These are phyloP conservation scores for Botrytis cinerea DNA, from an alignment of 2,329 filamentous ascomycete species.

Conservation along the genomic window DNA sequence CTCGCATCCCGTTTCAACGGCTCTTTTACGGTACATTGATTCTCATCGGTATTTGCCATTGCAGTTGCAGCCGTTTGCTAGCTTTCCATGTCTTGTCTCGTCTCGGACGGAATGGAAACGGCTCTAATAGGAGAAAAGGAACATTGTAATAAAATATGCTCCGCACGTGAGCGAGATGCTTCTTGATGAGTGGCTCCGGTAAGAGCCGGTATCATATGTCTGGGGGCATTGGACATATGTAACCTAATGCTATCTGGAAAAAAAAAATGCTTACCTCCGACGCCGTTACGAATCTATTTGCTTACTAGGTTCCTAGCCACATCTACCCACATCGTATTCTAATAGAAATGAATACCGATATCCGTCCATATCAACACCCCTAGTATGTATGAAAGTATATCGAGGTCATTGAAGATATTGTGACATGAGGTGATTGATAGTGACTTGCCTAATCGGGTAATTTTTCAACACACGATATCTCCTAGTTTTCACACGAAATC, in stretches of 20 bases:
- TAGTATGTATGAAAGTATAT: not conserved
- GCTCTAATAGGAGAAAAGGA: slow-evolving; percentile 2
- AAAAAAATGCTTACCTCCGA: not conserved
- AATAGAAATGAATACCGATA: not conserved
- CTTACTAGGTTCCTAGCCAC: not conserved
- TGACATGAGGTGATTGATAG: not conserved
- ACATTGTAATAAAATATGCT: not conserved
- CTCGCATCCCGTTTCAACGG: not conserved
- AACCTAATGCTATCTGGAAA: not conserved
- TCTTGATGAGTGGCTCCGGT: not conserved
- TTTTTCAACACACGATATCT: not conserved
- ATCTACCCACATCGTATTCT: not conserved
- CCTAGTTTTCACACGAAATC: not conserved
- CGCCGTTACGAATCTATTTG: not conserved
- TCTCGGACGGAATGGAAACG: not conserved
- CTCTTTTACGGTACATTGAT: not conserved
- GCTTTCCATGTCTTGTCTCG: not conserved
- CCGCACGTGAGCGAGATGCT: not conserved
- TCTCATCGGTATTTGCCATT: not conserved
- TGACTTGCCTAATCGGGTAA: not conserved
- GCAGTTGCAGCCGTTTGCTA: not conserved
- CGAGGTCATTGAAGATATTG: not conserved
- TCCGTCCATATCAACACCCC: not conserved
- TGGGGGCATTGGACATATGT: not conserved
- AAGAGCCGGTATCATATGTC: not conserved